Evolutionary conservation across 1,139 yeast species (phyloP).

Genomic region (Hyphopichia fennica): DNA sequence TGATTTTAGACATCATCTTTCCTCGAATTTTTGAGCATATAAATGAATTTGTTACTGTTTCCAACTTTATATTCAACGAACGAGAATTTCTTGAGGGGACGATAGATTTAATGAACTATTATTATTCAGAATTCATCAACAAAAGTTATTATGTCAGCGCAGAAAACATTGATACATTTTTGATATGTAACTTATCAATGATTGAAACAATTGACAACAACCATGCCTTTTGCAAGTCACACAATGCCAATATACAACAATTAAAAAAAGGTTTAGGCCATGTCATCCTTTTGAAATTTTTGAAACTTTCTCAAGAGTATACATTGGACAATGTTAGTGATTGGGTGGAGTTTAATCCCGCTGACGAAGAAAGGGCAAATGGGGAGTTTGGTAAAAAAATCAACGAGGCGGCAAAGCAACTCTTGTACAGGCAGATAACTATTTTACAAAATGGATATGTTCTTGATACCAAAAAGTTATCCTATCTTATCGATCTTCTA

Average conservation of each 20-base stretch:
- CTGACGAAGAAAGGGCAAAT: constrained; percentile 5
- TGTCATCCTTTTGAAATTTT: constrained; percentile 26
- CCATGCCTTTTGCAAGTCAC: background rate
- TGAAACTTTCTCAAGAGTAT: constrained; percentile 15
- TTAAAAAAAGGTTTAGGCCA: constrained; percentile 29
- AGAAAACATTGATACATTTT: constrained; percentile 24
- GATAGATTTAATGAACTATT: constrained; percentile 23
- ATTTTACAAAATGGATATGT: constrained; percentile 32
- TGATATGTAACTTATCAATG: constrained; percentile 32
- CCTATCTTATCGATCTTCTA: constrained; percentile 30
- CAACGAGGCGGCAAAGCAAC: constrained; percentile 24
- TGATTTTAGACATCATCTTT: constrained; percentile 36
- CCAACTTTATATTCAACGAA: constrained; percentile 39
- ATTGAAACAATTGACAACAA: constrained; percentile 25
- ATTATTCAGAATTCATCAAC: constrained; percentile 21
- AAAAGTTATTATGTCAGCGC: constrained; percentile 25
- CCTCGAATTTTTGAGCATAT: constrained; percentile 40
- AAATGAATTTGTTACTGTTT: constrained; percentile 32
- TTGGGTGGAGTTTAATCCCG: constrained; percentile 5
- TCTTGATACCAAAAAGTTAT: constrained; percentile 29
- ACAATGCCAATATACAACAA: constrained; percentile 10
- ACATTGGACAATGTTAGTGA: constrained; percentile 3
- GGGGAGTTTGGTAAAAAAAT: constrained; percentile 11
- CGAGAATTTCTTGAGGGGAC: constrained; percentile 29
- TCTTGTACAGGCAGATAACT: constrained; percentile 47